phyloP scores from a whole-genome alignment of 75 land plant genomes.

The Pseudotsuga menziesii region DNA sequence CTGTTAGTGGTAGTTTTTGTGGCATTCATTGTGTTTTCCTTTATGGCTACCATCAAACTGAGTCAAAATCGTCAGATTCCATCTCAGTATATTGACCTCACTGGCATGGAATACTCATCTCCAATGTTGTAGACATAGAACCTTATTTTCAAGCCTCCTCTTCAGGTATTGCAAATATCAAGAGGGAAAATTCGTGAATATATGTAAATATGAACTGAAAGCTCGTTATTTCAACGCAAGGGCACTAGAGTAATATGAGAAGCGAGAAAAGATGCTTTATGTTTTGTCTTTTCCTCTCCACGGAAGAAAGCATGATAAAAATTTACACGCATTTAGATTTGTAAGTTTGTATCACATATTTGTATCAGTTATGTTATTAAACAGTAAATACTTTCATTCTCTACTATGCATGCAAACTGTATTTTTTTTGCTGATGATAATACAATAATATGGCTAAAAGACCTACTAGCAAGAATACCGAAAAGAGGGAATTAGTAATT shows the following conservation, averaged over 20 bases:
- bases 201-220: neutral
- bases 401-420: neutral
- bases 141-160: neutral
- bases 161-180: neutral
- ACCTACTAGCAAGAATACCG: no score
- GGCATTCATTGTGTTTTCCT: constrained; percentile 14
- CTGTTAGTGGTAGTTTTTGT: constrained; percentile 17
- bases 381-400: neutral
- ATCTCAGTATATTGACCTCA: constrained; percentile 31
- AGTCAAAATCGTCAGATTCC: constrained; percentile 20
- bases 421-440: no score
- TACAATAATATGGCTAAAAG: no score
- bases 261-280: neutral
- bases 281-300: neutral
- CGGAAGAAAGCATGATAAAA: neutral
- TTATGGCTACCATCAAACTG: constrained; percentile 25
- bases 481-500: no score
- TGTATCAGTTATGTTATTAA: neutral
- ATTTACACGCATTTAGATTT: neutral
- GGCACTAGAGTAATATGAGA: neutral
- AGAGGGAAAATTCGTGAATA: neutral
- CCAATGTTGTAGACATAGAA: constrained; percentile 22
- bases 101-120: constrained; percentile 35
- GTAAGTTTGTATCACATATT: neutral
- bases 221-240: neutral